Conservation (phyloP, 345 rosid species). For the Erysimum cheiranthoides region DNA sequence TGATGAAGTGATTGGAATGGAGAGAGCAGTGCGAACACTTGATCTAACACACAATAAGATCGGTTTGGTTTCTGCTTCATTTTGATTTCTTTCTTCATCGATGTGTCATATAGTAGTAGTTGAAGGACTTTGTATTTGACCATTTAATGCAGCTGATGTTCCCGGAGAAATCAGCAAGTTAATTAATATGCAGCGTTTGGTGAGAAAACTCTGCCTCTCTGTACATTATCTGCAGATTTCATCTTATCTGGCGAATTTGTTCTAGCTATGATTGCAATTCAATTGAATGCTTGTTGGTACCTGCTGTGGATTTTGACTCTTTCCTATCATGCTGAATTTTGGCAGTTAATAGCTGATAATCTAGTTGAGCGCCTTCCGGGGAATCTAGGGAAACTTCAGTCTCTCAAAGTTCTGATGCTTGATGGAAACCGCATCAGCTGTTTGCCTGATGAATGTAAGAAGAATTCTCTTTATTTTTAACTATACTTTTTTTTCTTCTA, state of each 20-base stretch:
- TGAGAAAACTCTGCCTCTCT: conserved; percentile 43
- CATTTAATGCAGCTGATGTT: conserved; percentile 80
- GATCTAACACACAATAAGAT: conserved; percentile 87
- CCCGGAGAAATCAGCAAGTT: conserved; percentile 82
- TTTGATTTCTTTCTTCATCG: background rate
- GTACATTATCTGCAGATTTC: background rate
- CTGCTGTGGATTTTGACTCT: background rate
- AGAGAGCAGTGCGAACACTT: conserved; percentile 79
- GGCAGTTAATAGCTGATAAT: conserved; percentile 78
- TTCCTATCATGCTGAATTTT: conserved; percentile 9
- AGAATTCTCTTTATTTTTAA: conserved; percentile 49
- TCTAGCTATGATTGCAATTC: background rate
- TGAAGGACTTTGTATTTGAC: conserved; percentile 44
- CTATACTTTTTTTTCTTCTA: background rate
- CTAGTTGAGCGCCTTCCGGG: conserved; percentile 71
- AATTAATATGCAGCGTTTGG: conserved; percentile 90
- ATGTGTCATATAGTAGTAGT: background rate
- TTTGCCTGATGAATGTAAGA: conserved; percentile 95
- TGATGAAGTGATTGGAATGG: conserved; percentile 74
- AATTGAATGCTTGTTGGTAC: background rate
- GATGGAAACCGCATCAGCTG: conserved; percentile 77
- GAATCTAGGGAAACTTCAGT: conserved; percentile 87
- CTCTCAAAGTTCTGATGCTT: conserved; percentile 81
- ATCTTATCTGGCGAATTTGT: background rate
- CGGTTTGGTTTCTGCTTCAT: conserved; percentile 52